Conservation (phyloP, 306 rosid genomes). For the Sophora flavescens region DNA sequence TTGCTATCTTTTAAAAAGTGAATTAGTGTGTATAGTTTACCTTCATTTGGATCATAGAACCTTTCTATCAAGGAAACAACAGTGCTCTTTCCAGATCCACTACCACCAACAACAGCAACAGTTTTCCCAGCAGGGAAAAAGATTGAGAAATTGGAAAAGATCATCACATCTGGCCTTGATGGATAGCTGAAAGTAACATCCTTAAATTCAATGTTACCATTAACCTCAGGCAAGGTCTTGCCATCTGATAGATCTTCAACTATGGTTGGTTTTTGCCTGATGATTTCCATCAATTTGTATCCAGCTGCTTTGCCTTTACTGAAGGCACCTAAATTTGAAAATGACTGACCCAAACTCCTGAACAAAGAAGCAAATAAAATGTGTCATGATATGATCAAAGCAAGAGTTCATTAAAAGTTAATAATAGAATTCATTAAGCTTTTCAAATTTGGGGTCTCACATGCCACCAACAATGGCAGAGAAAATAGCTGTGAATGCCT, state of each 20-base stretch:
- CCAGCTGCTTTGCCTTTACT: conserved; percentile 99
- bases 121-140: conserved; percentile 97
- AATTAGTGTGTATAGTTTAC: conserved; percentile 48
- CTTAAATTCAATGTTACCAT: conserved; percentile 89
- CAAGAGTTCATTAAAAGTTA: not conserved
- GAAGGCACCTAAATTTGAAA: conserved; percentile 95
- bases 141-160: conserved; percentile 82
- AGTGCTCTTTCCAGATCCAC: conserved; percentile 97
- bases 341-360: conserved; percentile 99
- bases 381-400: conserved; percentile 22
- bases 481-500: conserved; percentile 97
- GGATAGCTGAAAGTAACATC: conserved; percentile 95
- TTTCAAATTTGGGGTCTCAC: conserved; percentile 59
- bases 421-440: not conserved
- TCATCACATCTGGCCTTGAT: conserved; percentile 87
- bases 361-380: conserved; percentile 39
- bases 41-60: conserved; percentile 96
- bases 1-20: not conserved
- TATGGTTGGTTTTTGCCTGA: conserved; percentile 85
- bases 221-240: conserved; percentile 74
- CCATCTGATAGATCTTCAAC: conserved; percentile 77
- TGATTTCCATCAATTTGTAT: conserved; percentile 93
- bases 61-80: conserved; percentile 96
- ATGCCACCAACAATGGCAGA: conserved; percentile 99
- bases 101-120: conserved; percentile 95